phyloP scores from a whole-genome alignment of 208 protist genomes.

The Trypanosoma avium region DNA sequence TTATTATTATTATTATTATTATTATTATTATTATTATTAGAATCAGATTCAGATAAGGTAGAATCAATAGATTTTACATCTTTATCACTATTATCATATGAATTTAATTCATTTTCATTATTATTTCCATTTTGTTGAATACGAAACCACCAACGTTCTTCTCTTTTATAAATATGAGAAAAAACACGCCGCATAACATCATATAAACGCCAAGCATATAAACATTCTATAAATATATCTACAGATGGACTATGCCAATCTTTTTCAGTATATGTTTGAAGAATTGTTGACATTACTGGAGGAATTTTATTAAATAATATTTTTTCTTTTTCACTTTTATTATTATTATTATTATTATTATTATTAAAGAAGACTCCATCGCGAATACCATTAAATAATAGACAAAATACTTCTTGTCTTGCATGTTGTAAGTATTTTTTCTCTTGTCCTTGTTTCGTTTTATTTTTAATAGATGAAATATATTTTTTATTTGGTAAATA shows the following conservation, averaged over 20 bases:
- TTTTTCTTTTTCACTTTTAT: not conserved
- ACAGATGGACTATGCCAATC: slow-evolving; percentile 45
- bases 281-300: slow-evolving; percentile 14
- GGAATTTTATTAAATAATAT: not conserved
- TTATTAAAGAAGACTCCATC: slow-evolving; percentile 17
- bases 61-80: not conserved
- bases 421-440: not conserved
- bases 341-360: not conserved
- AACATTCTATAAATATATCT: slow-evolving; percentile 45
- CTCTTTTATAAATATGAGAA: slow-evolving; percentile 23
- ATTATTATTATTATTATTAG: not conserved
- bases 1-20: not conserved
- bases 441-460: not conserved
- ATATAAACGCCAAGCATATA: slow-evolving; percentile 49
- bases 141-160: slow-evolving; percentile 5
- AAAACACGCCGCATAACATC: slow-evolving; percentile 52
- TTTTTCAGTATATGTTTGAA: slow-evolving; percentile 30
- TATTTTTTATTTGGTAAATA: too few relatives aligned
- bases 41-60: not conserved
- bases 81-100: too few relatives aligned
- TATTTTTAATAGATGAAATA: not conserved
- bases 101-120: not conserved
- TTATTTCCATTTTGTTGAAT: not conserved
- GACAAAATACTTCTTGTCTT: slow-evolving; percentile 23
- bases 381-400: slow-evolving; percentile 14